These are phyloP conservation scores for Calophaca sinica DNA, from an alignment of 306 rosid genomes.

Conservation along the genomic window DNA sequence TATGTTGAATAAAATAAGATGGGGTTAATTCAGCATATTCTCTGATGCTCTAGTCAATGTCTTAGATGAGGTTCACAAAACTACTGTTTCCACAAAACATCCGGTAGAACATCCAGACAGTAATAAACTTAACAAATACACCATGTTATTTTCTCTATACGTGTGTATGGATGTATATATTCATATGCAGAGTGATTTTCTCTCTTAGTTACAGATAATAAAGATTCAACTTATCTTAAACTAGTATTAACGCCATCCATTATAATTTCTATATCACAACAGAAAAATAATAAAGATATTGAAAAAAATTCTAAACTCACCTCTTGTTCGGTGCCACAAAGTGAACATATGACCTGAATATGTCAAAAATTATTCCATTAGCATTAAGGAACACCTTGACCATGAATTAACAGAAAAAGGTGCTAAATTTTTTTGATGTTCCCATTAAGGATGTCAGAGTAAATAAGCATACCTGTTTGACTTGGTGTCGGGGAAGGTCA, in stretches of 20 bases:
- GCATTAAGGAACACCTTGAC: conserved; percentile 21
- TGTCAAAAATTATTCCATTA: conserved; percentile 36
- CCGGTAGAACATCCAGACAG: background rate
- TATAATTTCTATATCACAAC: background rate
- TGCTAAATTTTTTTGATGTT: background rate
- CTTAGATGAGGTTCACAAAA: background rate
- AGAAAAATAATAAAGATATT: background rate
- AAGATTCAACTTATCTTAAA: conserved; percentile 12
- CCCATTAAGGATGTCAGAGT: background rate
- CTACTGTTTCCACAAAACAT: conserved; percentile 9
- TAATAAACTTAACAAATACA: conserved; percentile 18
- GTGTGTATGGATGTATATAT: background rate
- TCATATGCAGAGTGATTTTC: background rate
- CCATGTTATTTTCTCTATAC: background rate
- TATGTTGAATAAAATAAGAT: conserved; percentile 3
- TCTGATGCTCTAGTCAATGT: conserved; percentile 6
- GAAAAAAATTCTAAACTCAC: conserved; percentile 55
- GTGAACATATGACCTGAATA: conserved; percentile 82
- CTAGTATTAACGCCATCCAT: conserved; percentile 10
- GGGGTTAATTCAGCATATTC: background rate
- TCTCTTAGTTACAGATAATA: conserved; percentile 4
- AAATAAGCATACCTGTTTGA: conserved; percentile 59
- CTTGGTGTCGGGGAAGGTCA: conserved; percentile 80
- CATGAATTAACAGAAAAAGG: background rate
- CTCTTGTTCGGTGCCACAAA: conserved; percentile 87